Base-by-base conservation (phyloP, 257 asterid species). In the Dorcoceras hygrometricum region DNA sequence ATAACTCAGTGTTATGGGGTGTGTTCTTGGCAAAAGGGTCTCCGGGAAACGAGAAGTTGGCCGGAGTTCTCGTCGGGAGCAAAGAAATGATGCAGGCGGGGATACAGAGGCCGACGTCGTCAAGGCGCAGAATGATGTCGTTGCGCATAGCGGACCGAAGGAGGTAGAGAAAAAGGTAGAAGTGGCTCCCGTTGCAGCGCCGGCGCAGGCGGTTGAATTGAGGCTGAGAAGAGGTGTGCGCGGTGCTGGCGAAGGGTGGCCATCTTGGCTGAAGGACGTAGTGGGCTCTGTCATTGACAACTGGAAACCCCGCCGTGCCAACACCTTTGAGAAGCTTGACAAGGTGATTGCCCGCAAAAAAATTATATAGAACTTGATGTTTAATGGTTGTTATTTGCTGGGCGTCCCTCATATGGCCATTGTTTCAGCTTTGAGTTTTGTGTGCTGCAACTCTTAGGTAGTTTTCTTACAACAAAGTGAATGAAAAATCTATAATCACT, bases 241-340 rank as follows among this genome's bases (percentile, higher is more conserved):
- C 66, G 60, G 70, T 9, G 72, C 77, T 36, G 79, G 72, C 48
- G 86, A 82, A 69, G 86, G 73, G 28, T 91, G 98, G 98, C 96
- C 98, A 31, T 9, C 89, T 63, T 91, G 98, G 98, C 92, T 91
- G 0, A 72, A 77, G 9, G 87, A 82, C 4, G 95, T 84, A 10
- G 95, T 90, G 61, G 98, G 98, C 3, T 82, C 81, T 66, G 95
- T 83, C 58, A 86, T 91, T 72, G 81, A 79, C 75, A 86, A 85
- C 63, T 91, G 96, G 96, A 80, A 77, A 26, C 98, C 98, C 19
- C 87, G 98, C 65, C 90, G 96, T 24, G 95, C 96, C 24, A 87
- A 80, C 79, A 81, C 95, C 48, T 91, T 89, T 69, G 85, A 91
- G 87, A 91, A 91, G 76, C 84, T 89, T 48, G 96, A 86, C 57